phyloP scores from a whole-genome alignment of 495 filamentous ascomycete species.

The Podospora pseudoanserina region DNA sequence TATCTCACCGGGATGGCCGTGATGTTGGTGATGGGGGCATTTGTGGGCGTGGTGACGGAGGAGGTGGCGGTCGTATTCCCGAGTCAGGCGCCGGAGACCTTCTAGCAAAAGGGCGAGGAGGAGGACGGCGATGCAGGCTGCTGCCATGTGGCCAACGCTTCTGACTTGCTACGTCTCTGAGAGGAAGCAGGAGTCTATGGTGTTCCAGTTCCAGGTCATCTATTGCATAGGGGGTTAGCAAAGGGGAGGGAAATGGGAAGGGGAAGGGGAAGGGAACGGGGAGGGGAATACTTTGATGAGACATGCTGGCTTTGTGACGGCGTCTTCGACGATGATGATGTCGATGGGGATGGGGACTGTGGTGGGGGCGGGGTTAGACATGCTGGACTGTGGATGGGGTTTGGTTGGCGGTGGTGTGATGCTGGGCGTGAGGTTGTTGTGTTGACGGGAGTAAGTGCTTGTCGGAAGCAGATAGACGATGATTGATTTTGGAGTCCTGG shows the following conservation, averaged over 20 bases:
- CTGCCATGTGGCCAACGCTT: slow-evolving; percentile 35
- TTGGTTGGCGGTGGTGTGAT: too few species aligned
- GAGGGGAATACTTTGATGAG: not conserved
- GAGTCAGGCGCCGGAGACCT: not conserved
- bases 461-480: too few species aligned
- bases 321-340: not conserved
- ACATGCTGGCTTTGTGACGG: not conserved
- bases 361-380: not conserved
- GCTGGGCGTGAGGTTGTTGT: too few species aligned
- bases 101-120: slow-evolving; percentile 43
- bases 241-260: not conserved
- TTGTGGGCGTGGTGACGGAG: not conserved
- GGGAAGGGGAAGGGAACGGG: not conserved
- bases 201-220: slow-evolving; percentile 49
- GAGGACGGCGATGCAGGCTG: slow-evolving; percentile 41
- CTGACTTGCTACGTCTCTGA: slow-evolving; percentile 33
- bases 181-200: slow-evolving; percentile 37
- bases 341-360: not conserved
- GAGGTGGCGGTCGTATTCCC: slow-evolving; percentile 8
- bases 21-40: too few species aligned
- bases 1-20: not conserved
- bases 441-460: too few species aligned
- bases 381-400: not conserved
- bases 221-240: slow-evolving; percentile 7
- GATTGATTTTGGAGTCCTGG: too few species aligned